phyloP scores from a whole-genome alignment of 306 rosid genomes.

The Carpinus fangiana region DNA sequence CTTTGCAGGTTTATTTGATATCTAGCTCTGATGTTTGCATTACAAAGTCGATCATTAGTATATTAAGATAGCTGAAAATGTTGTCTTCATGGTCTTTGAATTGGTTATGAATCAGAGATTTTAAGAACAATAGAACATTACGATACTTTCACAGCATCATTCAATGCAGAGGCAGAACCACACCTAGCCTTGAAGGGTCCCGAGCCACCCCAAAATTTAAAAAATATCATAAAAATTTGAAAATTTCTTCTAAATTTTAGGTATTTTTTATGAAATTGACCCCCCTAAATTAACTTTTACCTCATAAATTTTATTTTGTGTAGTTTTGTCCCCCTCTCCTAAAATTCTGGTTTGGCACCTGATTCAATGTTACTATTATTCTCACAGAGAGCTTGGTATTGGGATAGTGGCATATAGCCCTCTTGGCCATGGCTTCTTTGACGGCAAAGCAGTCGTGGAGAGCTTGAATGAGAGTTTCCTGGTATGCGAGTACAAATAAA shows the following conservation, averaged over 20 bases:
- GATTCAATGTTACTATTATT: neutral
- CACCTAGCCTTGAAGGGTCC: too few species aligned
- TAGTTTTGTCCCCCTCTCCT: too few species aligned
- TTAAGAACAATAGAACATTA: neutral
- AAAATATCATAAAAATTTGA: too few species aligned
- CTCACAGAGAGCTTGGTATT: slow-evolving; percentile 64
- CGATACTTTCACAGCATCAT: neutral
- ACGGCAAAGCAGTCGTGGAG: slow-evolving; percentile 62
- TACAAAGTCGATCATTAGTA: neutral
- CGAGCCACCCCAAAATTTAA: too few species aligned
- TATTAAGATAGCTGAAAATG: neutral
- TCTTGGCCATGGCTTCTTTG: slow-evolving; percentile 73
- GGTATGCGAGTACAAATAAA: slow-evolving; percentile 34
- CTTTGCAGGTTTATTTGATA: slow-evolving; percentile 50
- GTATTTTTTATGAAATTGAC: too few species aligned
- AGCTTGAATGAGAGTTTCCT: slow-evolving; percentile 50
- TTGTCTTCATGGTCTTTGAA: slow-evolving; percentile 7
- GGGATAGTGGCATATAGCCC: slow-evolving; percentile 74
- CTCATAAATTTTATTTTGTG: too few species aligned
- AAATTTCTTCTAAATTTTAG: too few species aligned
- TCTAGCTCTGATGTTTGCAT: neutral
- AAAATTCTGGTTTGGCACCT: too few species aligned
- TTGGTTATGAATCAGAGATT: slow-evolving; percentile 9
- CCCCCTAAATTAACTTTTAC: too few species aligned
- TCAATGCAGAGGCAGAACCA: neutral